A percentile compares a stretch with the other conserved stretches of the same genome.
phyloP scores from a whole-genome alignment of 352 stramenopile species.

The Pythium plurisporium region DNA sequence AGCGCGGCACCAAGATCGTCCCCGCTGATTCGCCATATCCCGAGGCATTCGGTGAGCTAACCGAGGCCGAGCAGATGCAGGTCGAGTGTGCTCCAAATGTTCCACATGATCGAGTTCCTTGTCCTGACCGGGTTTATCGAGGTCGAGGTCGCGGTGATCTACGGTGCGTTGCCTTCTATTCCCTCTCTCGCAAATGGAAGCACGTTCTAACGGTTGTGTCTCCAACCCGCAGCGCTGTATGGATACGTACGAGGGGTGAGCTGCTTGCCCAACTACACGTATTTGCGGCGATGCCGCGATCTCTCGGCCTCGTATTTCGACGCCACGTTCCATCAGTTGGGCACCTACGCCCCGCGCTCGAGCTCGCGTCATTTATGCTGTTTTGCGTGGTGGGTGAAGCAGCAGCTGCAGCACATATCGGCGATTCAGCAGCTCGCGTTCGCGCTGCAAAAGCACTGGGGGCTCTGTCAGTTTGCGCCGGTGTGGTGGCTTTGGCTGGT shows the following conservation, averaged over 20 bases:
- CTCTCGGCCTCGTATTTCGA: not conserved
- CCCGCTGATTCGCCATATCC: no score
- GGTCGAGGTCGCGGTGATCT: not conserved
- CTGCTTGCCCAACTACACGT: not conserved
- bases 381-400: not conserved
- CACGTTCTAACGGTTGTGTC: no score
- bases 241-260: not conserved
- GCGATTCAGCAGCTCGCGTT: not conserved
- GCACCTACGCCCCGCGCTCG: not conserved
- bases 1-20: no score
- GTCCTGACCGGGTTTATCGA: not conserved
- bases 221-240: no score
- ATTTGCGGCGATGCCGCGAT: not conserved
- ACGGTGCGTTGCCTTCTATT: no score
- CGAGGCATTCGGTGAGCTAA: no score
- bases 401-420: not conserved
- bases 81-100: not conserved
- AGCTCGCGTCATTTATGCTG: not conserved
- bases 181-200: no score
- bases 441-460: not conserved
- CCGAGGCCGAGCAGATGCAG: not conserved
- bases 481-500: not conserved
- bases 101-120: not conserved
- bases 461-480: not conserved
- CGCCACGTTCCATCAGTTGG: not conserved